These are phyloP conservation scores for Pseudophaeomoniella oleicola DNA, from an alignment of 2,329 filamentous ascomycete genomes.

Conservation along the genomic window DNA sequence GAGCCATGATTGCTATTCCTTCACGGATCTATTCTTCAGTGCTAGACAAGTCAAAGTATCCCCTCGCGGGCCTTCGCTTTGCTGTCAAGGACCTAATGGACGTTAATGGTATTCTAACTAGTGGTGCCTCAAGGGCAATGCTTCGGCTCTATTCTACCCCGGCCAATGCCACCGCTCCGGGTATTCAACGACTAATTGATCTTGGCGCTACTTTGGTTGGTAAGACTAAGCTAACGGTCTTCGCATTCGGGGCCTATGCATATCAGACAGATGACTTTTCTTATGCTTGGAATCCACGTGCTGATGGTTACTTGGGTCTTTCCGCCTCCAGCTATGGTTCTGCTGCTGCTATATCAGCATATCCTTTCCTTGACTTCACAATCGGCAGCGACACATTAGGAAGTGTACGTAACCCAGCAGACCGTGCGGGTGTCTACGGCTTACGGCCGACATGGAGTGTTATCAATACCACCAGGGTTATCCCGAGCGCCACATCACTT, in stretches of 20 bases:
- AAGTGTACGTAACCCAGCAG: constrained; percentile 32
- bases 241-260: constrained; percentile 9
- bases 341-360: constrained; percentile 15
- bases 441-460: constrained; percentile 34
- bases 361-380: constrained; percentile 18
- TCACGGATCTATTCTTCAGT: constrained; percentile 6
- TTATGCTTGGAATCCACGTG: constrained; percentile 23
- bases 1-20: constrained; percentile 8
- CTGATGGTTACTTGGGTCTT: constrained; percentile 19
- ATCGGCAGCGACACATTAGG: constrained; percentile 20
- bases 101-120: constrained; percentile 7
- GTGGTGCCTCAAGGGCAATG: constrained; percentile 8
- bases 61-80: constrained; percentile 8
- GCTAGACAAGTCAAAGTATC: constrained; percentile 3
- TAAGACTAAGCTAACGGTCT: constrained; percentile 9
- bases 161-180: constrained; percentile 7
- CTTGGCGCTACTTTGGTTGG: constrained; percentile 9
- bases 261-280: constrained; percentile 18
- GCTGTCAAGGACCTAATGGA: constrained; percentile 10
- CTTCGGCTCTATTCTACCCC: constrained; percentile 5
- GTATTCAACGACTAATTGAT: constrained; percentile 7
- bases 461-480: too few species aligned
- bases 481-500: too few species aligned
- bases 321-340: constrained; percentile 13
- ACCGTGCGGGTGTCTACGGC: constrained; percentile 35